Evolutionary conservation across 257 asterid genomes (phyloP), one percentile per base, ranked within the genome.

Genomic region (Solanum appendiculatum): DNA sequence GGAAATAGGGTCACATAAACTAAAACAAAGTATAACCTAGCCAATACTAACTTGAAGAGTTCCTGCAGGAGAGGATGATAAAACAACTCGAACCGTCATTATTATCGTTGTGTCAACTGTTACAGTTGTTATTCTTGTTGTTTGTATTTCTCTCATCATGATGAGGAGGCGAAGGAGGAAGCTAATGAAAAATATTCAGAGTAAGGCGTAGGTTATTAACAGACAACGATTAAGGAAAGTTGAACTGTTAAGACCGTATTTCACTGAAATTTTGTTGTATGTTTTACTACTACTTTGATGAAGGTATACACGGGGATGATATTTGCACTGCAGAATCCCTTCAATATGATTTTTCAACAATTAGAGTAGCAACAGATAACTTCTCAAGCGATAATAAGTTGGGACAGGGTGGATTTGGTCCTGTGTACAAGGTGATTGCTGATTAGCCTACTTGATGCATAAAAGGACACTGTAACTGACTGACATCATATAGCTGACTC

Each of bases 261-360:
- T 54, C 33, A 20, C 82, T 74, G n/a, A 74, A 20, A 21, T 20
- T 74, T 37, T 74, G 18, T 37, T 23, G 33, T 9, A 73, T 74
- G 82, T 10, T 74, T 11, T 37, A 37, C 54, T 9, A 74, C 21
- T 74, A 74, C 4, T 5, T 37, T 74, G 20, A 6, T 74, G 54
- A 74, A 29, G 44, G 84, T 21, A 27, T 20, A 58, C 60, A 7
- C 0, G 75, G 6, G 10, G 87, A 72, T 44, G 90, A 82, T 25
- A 81, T 83, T 56, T 16, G 33, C 15, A 12, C 34, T 0, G 84
- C 58, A n/a, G 91, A 88, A 54, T 86, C 85, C 20, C 0, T 86
- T 6, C 88, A 86, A 31, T 90, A 88, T 85, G 90, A 80, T 10
- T 88, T 90, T 56, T 51, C 46, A 27, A 86, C 39, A 31, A 80